phyloP scores from a whole-genome alignment of 768 basidiomycete genomes.

The Solioccasus polychromus region DNA sequence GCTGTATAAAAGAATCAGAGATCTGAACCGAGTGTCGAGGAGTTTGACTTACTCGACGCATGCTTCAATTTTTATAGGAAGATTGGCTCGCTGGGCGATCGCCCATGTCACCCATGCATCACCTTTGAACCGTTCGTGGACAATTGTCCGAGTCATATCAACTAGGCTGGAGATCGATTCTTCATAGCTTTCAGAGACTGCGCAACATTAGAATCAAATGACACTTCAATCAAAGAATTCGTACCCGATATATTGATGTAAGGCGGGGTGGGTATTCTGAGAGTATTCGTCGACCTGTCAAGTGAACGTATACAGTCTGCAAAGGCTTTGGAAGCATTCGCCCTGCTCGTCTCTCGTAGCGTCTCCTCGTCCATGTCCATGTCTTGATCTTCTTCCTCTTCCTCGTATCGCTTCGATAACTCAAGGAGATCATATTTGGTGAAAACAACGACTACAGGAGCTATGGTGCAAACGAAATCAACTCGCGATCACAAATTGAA shows the following conservation, averaged over 20 bases:
- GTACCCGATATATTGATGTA: background rate
- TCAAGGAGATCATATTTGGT: constrained; percentile 7
- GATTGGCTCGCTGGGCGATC: constrained; percentile 4
- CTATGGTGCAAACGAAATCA: too few species aligned
- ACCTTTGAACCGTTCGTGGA: constrained; percentile 3
- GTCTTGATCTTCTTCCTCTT: background rate
- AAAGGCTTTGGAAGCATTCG: background rate
- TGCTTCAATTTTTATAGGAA: constrained; percentile 5
- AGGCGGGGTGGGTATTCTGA: constrained; percentile 1
- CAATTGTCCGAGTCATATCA: background rate
- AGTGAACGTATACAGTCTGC: background rate
- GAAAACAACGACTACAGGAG: constrained; percentile 5
- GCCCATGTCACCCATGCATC: constrained; percentile 9
- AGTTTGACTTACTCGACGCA: constrained; percentile 2
- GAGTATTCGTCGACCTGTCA: background rate
- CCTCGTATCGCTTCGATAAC: constrained; percentile 1
- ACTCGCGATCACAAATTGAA: too few species aligned
- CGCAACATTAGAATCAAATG: background rate
- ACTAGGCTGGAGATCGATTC: background rate
- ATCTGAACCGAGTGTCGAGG: too few species aligned
- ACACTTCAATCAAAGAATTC: background rate
- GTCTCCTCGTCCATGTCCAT: constrained; percentile 1
- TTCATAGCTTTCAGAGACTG: constrained; percentile 1
- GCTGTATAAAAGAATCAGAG: background rate
- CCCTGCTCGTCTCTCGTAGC: background rate